phyloP scores from a whole-genome alignment of 1,139 yeast species.

The Kluyveromyces marxianus region DNA sequence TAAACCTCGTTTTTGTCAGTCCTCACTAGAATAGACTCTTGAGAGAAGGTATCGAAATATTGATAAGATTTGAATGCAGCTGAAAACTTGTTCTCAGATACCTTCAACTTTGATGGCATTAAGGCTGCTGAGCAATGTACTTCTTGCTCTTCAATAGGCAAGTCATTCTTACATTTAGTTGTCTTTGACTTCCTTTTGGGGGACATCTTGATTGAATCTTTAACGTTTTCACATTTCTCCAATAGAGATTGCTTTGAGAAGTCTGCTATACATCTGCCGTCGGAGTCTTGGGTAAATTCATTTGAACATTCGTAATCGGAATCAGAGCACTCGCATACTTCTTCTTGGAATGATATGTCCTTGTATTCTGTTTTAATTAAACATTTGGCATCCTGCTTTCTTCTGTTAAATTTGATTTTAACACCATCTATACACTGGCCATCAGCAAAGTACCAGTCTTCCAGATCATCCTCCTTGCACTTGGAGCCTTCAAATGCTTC shows the following conservation, averaged over 20 bases:
- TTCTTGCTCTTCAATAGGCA: conserved; percentile 15
- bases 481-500: conserved; percentile 46
- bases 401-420: conserved; percentile 55
- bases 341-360: conserved; percentile 50
- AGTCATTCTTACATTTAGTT: conserved; percentile 36
- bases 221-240: conserved; percentile 27
- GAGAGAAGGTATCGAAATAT: conserved; percentile 35
- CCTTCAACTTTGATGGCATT: conserved; percentile 19
- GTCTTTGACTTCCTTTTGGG: conserved; percentile 39
- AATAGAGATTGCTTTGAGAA: conserved; percentile 27
- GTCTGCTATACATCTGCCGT: conserved; percentile 52
- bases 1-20: conserved; percentile 46
- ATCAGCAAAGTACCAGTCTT: conserved; percentile 49
- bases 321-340: conserved; percentile 58
- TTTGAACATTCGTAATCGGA: conserved; percentile 67
- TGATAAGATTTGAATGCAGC: conserved; percentile 28
- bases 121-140: conserved; percentile 29
- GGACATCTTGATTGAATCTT: conserved; percentile 16
- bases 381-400: conserved; percentile 65
- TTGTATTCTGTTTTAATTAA: conserved; percentile 53
- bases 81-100: conserved; percentile 28
- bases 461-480: conserved; percentile 55
- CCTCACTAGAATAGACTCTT: conserved; percentile 66
- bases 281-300: conserved; percentile 42
- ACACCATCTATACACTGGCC: conserved; percentile 72